Evolutionary conservation across 2,329 filamentous ascomycete species (phyloP), one percentile per base, ranked within the genome.

Genomic region (Pseudogymnoascus sp.): DNA sequence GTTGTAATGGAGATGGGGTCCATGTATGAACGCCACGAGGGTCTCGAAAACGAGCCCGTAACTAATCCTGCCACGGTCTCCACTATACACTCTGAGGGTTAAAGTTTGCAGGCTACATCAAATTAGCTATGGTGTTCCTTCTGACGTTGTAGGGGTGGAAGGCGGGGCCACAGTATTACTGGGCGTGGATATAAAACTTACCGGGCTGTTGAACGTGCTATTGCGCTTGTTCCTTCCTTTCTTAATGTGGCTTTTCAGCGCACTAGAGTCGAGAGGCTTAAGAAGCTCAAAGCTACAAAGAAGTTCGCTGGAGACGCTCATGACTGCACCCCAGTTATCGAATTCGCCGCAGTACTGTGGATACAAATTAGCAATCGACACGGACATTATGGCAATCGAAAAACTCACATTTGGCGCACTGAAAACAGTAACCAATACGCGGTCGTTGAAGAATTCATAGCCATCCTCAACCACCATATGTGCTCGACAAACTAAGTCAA

Each of bases 401-500:
- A 22, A n/a, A 83, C 91, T 84, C 81, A 96, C 92, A 72, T 99
- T 99, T 26, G 95, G 95, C 60, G 95, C 95, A 67, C 92, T 97
- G 75, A 99, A 99, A 1, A 99, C 93, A 2, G 95, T 99, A 53
- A 99, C 95, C 65, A 99, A 77, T 53, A 97, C 89, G 64, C 95
- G 84, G 74, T 99, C 95, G 66, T 90, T 96, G 76, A 98, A 99
- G 76, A 99, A 99, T 72, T 99, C 95, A 76, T 99, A 99, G 10
- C 95, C 95, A 74, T 99, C 95, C 76, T 99, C 95, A 22, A 99
- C 95, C 61, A 99, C 95, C 95, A 98, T 98, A 78, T 99, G 95
- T 59, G 95, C 95, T 68, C 95, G 88, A 75, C 95, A 99, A 61
- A 99, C 93, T 60, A 99, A 80, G 75, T 99, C 95, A 74, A 99